Base-by-base conservation (phyloP, 441 rosid genomes). In the Daphne laureola region DNA sequence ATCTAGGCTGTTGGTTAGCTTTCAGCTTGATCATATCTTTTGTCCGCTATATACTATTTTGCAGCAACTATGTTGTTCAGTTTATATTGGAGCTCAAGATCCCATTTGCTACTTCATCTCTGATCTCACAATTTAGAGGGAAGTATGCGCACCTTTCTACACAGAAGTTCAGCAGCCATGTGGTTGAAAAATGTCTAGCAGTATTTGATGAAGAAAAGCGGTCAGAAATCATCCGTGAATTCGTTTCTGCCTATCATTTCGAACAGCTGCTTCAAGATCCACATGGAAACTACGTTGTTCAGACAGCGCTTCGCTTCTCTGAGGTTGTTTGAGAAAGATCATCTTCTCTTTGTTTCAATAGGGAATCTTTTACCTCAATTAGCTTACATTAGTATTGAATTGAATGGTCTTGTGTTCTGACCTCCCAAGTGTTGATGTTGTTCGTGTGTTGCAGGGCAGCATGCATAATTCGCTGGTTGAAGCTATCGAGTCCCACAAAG, bases 31-130 rank as follows among this genome's bases (percentile, higher is more conserved):
- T 7, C 7, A 9, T 7, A 31, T 31, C 38, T 4, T 31, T 7
- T 31, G 6, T 31, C 38, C 5, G 2, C 0, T 0, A 2, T 58
- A 42, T 17, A n/a, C n/a, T 52, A 47, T 48, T 62, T 51, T 55
- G 68, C 73, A 80, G 81, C 60, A 81, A 81, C 59, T 81, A 81
- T 69, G 87, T 74, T 46, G 80, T 81, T 48, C 87, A 81, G 66
- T 78, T 54, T 43, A 54, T 81, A 52, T 70, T 81, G 54, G 83
- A 80, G 54, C 58, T 69, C 17, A 51, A 71, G 12, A 64, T 75
- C 25, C 58, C 86, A 17, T 56, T 70, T 31, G 72, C 31, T 4
- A 61, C 63, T 41, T 48, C 66, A 15, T 56, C 56, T 44, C 46
- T 64, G 49, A 64, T 69, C 53, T 71, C 74, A 42, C 70, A 67